Evolutionary conservation across 176 grass and related monocot species (phyloP).

Genomic region (Puccinellia tenuiflora): DNA sequence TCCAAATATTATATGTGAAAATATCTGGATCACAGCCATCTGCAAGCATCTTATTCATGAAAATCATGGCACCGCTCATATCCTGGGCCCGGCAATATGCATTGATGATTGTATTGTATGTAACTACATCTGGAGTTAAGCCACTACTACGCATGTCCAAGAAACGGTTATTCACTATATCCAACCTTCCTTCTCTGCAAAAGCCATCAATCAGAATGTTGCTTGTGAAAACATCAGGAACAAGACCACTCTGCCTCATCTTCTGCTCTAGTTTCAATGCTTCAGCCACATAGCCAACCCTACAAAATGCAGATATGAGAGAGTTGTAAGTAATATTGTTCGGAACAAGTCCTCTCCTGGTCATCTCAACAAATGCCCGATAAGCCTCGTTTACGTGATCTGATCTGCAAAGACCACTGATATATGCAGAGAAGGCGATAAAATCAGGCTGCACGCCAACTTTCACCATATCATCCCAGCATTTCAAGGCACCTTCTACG

Average conservation of each 20-base stretch:
- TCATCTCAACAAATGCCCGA: slow-evolving; percentile 64
- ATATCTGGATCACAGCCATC: slow-evolving; percentile 77
- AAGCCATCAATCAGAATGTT: slow-evolving; percentile 92
- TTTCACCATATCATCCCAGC: slow-evolving; percentile 66
- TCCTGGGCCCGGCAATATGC: slow-evolving; percentile 61
- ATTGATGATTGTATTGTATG: slow-evolving; percentile 92
- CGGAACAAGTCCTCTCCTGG: slow-evolving; percentile 60
- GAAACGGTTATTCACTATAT: slow-evolving; percentile 51
- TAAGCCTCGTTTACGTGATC: slow-evolving; percentile 58
- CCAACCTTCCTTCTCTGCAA: slow-evolving; percentile 66
- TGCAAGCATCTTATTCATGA: slow-evolving; percentile 75
- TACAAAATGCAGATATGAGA: slow-evolving; percentile 71
- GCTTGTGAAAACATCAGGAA: slow-evolving; percentile 80
- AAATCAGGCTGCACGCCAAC: slow-evolving; percentile 60
- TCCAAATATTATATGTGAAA: slow-evolving; percentile 98
- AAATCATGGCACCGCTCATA: slow-evolving; percentile 52
- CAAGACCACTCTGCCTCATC: slow-evolving; percentile 79
- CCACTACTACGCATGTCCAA: slow-evolving; percentile 53
- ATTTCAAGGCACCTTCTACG: slow-evolving; percentile 43
- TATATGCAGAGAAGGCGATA: slow-evolving; percentile 76
- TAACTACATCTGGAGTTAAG: slow-evolving; percentile 69
- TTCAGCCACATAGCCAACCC: slow-evolving; percentile 52
- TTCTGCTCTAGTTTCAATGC: slow-evolving; percentile 51
- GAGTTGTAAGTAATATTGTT: slow-evolving; percentile 98
- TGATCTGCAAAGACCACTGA: slow-evolving; percentile 68